These are phyloP conservation scores for Leccinum pachyderme DNA, from an alignment of 1,284 basidiomycete genomes.

Conservation along the genomic window DNA sequence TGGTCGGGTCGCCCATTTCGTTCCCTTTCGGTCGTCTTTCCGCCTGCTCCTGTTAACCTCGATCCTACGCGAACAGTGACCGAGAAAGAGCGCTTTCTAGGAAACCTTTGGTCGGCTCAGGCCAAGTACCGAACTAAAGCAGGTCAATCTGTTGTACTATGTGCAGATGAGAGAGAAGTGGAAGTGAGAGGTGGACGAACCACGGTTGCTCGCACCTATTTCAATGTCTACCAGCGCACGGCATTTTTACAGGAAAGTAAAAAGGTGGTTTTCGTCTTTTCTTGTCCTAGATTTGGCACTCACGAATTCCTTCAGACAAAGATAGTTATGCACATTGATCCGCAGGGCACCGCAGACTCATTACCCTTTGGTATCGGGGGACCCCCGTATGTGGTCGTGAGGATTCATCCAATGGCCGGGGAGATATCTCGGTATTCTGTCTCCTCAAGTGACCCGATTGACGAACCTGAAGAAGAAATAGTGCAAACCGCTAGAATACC, in stretches of 20 bases:
- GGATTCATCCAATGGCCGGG: constrained; percentile 78
- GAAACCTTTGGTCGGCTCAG: constrained; percentile 84
- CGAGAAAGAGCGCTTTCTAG: constrained; percentile 81
- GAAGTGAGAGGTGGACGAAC: constrained; percentile 58
- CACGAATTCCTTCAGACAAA: constrained; percentile 60
- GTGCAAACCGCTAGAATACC: constrained; percentile 76
- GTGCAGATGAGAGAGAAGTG: constrained; percentile 71
- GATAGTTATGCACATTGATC: constrained; percentile 81
- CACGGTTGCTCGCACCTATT: constrained; percentile 76
- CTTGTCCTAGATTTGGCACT: constrained; percentile 1
- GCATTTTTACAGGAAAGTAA: constrained; percentile 71
- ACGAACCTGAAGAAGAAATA: constrained; percentile 77
- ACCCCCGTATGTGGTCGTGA: constrained; percentile 71
- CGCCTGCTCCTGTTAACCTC: constrained; percentile 60
- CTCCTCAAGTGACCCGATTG: constrained; percentile 66
- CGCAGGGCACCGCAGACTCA: constrained; percentile 67
- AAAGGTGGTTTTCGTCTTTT: constrained; percentile 53
- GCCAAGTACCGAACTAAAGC: constrained; percentile 70
- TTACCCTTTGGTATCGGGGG: constrained; percentile 68
- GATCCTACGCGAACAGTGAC: constrained; percentile 61
- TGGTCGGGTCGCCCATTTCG: constrained; percentile 85
- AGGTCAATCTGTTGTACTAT: constrained; percentile 65
- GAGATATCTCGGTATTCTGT: constrained; percentile 77
- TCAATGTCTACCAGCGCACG: constrained; percentile 79
- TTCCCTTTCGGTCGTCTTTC: constrained; percentile 67